Conservation (phyloP, 2,329 filamentous ascomycete genomes). For the Hypoxylon sp. region DNA sequence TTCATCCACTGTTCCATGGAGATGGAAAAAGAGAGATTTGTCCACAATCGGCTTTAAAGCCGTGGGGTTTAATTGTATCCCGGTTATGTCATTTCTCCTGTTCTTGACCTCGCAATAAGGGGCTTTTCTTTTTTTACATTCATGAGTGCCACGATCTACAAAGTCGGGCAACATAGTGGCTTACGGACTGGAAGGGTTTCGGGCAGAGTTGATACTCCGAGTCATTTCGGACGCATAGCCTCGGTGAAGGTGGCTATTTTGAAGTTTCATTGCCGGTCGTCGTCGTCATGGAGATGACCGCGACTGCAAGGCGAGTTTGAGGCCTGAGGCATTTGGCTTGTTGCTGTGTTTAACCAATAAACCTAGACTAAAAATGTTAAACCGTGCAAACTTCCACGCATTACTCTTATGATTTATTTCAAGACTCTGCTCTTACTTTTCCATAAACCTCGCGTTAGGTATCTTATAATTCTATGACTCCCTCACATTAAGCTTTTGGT, state of each 20-base stretch:
- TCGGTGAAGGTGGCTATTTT: slow-evolving; percentile 24
- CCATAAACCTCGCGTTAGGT: no score
- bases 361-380: slow-evolving; percentile 45
- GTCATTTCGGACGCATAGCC: slow-evolving; percentile 19
- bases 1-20: slow-evolving; percentile 8
- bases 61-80: slow-evolving; percentile 31
- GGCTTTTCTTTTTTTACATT: slow-evolving; percentile 41
- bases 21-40: slow-evolving; percentile 16
- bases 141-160: slow-evolving; percentile 47
- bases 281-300: slow-evolving; percentile 8
- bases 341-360: slow-evolving; percentile 35
- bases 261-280: slow-evolving; percentile 35
- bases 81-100: slow-evolving; percentile 38
- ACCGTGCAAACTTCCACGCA: slow-evolving; percentile 35
- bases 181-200: slow-evolving; percentile 31
- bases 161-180: slow-evolving; percentile 34
- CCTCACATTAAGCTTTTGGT: no score
- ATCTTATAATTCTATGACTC: no score
- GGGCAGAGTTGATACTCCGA: slow-evolving; percentile 16
- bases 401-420: background rate
- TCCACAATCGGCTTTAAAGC: slow-evolving; percentile 12
- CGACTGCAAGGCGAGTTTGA: slow-evolving; percentile 24
- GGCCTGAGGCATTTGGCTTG: slow-evolving; percentile 21
- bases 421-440: no score
- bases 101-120: slow-evolving; percentile 35